Evolutionary conservation across 2,329 filamentous ascomycete genomes (phyloP), one percentile per base, ranked within the genome.

Genomic region (Alternaria triticimaculans): DNA sequence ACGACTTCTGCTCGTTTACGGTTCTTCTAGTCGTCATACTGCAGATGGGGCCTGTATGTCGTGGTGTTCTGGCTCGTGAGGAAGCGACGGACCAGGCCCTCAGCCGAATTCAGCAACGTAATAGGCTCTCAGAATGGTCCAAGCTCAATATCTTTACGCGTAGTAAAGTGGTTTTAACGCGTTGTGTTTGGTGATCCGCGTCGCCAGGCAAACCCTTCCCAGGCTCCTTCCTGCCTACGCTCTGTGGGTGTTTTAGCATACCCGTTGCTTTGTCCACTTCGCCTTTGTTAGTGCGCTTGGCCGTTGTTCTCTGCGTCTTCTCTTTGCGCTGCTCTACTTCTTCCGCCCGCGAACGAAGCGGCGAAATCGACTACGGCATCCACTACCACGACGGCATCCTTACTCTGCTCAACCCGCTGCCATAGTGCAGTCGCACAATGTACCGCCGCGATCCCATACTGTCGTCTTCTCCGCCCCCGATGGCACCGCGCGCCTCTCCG

Each of bases 21-120:
- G 88, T 90, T 74, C 92, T 86, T 80, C 89, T 86, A 46, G 90
- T 90, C 12, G 92, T 85, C 92, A 94, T 94, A 11, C 59, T 68
- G 64, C 25, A 46, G 57, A 60, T 33, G 14, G 53, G 9, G 28
- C 26, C 14, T 46, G 51, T 18, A 41, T 54, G 57, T 55, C 37
- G 60, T 55, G 41, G 46, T 30, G 15, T 61, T 50, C 23, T 33
- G n/a, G 48, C 41, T 58, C 30, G 55, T 44, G 58, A 53, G 51
- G 45, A 46, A 41, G 54, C 37, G 60, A 48, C 30, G 18, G 33
- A 21, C 25, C 23, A 33, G 44, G 50, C 45, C 21, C 49, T 37
- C 51, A 30, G 49, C 62, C 65, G 43, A 56, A 67, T 63, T 48
- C 26, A 62, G 67, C 51, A 67, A 67, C 55, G 67, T 69, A 67